These are phyloP conservation scores for Kurtzmaniella quercitrusa DNA, from an alignment of 1,139 yeast genomes.

Conservation along the genomic window DNA sequence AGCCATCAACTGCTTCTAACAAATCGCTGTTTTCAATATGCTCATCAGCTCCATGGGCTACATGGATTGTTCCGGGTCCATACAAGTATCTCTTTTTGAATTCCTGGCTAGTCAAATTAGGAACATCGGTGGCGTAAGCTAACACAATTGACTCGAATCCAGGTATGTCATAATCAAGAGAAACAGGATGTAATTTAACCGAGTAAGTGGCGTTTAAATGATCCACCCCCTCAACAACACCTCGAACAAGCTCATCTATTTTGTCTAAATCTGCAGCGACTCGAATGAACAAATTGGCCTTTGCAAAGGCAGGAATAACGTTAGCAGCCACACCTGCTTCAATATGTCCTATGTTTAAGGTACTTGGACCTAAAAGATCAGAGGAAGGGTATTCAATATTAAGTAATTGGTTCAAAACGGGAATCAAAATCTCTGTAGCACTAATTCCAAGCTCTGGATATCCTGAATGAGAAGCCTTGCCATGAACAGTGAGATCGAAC, in stretches of 20 bases:
- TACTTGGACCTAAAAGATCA: constrained; percentile 55
- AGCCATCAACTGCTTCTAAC: constrained; percentile 52
- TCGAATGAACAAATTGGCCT: constrained; percentile 49
- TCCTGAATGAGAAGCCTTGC: constrained; percentile 65
- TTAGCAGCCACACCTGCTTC: constrained; percentile 61
- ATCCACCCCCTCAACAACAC: constrained; percentile 29
- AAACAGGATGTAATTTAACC: constrained; percentile 32
- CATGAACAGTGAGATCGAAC: constrained; percentile 43
- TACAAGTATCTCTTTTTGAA: constrained; percentile 47
- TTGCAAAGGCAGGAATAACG: constrained; percentile 59
- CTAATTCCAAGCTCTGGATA: constrained; percentile 67
- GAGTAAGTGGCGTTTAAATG: constrained; percentile 17
- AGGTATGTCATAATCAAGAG: constrained; percentile 54
- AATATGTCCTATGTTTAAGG: constrained; percentile 56
- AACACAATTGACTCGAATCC: constrained; percentile 57
- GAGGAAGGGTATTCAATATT: constrained; percentile 44
- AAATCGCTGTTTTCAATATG: constrained; percentile 50
- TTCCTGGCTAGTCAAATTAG: constrained; percentile 41
- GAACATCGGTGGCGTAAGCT: constrained; percentile 66
- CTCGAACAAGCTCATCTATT: constrained; percentile 31
- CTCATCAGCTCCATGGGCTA: constrained; percentile 65
- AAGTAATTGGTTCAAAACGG: constrained; percentile 36
- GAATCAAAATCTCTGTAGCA: constrained; percentile 55
- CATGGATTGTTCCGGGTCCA: constrained; percentile 67
- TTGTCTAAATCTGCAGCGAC: constrained; percentile 46